Conservation (phyloP, 306 rosid species). For the Pyrus pyrifolia region DNA sequence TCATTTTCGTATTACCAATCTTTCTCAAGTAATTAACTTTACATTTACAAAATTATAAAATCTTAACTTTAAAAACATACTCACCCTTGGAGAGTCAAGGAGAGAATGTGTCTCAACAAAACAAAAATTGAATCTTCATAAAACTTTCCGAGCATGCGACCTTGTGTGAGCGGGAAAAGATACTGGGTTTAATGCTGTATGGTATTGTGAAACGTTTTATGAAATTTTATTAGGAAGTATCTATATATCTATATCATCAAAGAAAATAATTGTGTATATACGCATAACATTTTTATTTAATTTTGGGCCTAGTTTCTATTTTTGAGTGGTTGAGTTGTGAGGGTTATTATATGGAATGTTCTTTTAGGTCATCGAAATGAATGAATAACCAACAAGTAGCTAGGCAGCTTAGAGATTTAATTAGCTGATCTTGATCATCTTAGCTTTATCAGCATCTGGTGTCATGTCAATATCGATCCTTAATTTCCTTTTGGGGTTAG, state of each 20-base stretch:
- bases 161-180: neutral
- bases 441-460: slow-evolving; percentile 2
- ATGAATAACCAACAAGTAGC: neutral
- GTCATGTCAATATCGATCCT: neutral
- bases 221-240: neutral
- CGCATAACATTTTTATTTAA: neutral
- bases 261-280: neutral
- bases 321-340: neutral
- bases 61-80: neutral
- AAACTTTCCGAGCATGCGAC: neutral
- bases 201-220: neutral
- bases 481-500: neutral
- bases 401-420: neutral
- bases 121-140: neutral
- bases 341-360: neutral
- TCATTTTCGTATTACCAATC: no score
- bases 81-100: neutral
- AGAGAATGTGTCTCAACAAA: neutral
- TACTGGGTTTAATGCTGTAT: neutral
- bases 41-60: no score
- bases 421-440: neutral
- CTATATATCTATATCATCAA: neutral
- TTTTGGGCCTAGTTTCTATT: neutral
- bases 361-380: neutral
- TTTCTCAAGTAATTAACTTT: no score